Evolutionary conservation across 1,284 basidiomycete genomes (phyloP).

Genomic region (Malassezia furfur): DNA sequence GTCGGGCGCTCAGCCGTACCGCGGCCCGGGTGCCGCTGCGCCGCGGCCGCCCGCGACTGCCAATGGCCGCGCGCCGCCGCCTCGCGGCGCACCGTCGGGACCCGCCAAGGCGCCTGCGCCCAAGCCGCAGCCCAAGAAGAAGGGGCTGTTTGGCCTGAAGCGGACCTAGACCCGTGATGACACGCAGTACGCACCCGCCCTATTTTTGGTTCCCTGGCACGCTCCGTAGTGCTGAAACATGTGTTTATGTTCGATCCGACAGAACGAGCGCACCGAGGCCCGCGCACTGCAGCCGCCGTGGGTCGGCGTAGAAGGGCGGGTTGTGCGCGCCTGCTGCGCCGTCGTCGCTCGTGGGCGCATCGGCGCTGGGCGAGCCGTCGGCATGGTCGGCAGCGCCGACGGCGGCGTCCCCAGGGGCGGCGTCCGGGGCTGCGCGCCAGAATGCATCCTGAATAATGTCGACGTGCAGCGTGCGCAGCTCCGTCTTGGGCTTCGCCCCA

Average conservation of each 20-base stretch:
- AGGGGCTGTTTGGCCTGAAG: not conserved
- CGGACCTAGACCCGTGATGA: not conserved
- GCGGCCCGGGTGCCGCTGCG: too few relatives aligned
- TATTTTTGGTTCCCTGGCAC: too few relatives aligned
- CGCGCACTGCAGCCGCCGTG: not conserved
- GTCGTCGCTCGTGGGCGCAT: too few relatives aligned
- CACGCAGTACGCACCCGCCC: not conserved
- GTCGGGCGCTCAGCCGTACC: too few relatives aligned
- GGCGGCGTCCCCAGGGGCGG: not conserved
- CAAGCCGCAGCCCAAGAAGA: not conserved
- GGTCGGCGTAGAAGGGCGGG: constrained; percentile 1
- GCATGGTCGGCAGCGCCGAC: not conserved
- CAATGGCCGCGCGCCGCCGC: not conserved
- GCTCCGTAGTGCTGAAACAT: too few relatives aligned
- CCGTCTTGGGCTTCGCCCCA: constrained; percentile 11
- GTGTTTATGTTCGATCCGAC: not conserved
- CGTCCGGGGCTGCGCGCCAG: constrained; percentile 20
- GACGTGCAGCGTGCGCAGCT: constrained; percentile 40
- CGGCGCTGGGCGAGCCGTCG: not conserved
- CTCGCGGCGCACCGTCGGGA: not conserved
- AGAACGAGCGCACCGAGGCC: constrained; percentile 8
- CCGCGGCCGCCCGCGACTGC: not conserved
- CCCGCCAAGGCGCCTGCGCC: not conserved
- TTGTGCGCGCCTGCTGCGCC: too few relatives aligned
- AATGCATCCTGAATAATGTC: constrained; percentile 43